Evolutionary conservation across 257 asterid species (phyloP).

Genomic region (Anisodus tanguticus): DNA sequence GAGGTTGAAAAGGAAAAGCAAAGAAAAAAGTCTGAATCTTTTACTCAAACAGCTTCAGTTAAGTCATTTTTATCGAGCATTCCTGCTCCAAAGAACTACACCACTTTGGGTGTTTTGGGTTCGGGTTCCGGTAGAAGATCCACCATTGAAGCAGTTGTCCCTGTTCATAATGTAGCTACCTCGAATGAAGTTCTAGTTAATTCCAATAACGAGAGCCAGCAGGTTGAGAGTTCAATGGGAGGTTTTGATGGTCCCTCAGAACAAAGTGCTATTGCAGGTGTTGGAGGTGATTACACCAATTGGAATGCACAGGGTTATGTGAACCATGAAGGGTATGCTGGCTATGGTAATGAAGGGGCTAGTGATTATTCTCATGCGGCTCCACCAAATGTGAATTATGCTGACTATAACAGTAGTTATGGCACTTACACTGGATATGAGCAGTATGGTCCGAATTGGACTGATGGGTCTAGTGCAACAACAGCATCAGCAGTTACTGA

Average conservation of each 20-base stretch:
- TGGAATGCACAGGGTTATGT: constrained; percentile 45
- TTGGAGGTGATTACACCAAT: constrained; percentile 41
- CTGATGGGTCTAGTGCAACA: constrained; percentile 39
- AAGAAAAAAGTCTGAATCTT: constrained; percentile 46
- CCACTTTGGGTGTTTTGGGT: constrained; percentile 64
- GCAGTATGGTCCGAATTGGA: constrained; percentile 54
- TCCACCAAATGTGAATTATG: constrained; percentile 39
- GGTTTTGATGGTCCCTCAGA: constrained; percentile 32
- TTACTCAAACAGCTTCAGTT: constrained; percentile 47
- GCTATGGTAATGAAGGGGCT: constrained; percentile 41
- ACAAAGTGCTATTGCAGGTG: constrained; percentile 34
- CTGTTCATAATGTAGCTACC: constrained; percentile 38
- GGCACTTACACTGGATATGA: constrained; percentile 45
- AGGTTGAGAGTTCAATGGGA: constrained; percentile 36
- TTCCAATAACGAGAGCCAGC: constrained; percentile 38
- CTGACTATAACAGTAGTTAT: constrained; percentile 40
- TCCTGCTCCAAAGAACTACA: constrained; percentile 81
- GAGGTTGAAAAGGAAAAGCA: constrained; percentile 62
- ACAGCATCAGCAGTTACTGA: constrained; percentile 50
- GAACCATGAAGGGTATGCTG: constrained; percentile 39
- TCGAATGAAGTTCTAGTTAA: constrained; percentile 35
- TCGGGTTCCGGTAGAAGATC: constrained; percentile 64
- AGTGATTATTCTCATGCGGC: constrained; percentile 47
- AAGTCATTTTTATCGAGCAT: constrained; percentile 61
- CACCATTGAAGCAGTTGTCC: constrained; percentile 61